Percentiles rank a stretch among this genome's conserved stretches.
Conservation (phyloP, 208 protist genomes). For the Trichomonas vaginalis region DNA sequence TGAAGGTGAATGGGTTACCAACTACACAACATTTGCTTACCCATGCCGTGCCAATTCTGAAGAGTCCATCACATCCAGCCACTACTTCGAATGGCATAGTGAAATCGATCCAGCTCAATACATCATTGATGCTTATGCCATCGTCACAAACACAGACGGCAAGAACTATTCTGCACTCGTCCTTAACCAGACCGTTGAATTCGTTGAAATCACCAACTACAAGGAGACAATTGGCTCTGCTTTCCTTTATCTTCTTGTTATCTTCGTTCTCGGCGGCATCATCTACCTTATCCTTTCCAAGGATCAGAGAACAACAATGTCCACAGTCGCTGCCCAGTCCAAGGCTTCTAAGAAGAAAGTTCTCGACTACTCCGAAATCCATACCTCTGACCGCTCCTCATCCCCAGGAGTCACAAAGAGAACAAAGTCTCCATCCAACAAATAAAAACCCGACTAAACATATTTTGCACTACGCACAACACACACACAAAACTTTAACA, state of each 20-base stretch:
- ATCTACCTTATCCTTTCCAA: neutral
- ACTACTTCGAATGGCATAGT: neutral
- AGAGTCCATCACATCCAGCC: neutral
- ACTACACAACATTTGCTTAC: neutral
- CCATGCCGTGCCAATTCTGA: neutral
- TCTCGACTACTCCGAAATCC: neutral
- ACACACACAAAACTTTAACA: too few species aligned
- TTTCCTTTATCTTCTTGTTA: neutral
- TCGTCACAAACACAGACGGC: neutral
- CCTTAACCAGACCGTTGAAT: neutral
- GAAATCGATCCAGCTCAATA: neutral
- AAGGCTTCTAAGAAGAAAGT: neutral
- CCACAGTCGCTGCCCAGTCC: neutral
- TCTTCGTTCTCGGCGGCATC: neutral
- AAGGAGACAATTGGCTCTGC: neutral
- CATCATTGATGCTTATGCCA: neutral
- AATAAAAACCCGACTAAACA: too few species aligned
- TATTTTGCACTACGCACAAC: neutral
- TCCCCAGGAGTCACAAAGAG: neutral
- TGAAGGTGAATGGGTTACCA: neutral
- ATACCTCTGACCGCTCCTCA: neutral
- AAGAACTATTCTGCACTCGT: neutral
- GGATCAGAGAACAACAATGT: neutral
- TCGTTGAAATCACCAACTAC: neutral
- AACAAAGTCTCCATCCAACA: neutral